A percentile compares a stretch with the other conserved stretches of the same genome.
These are phyloP conservation scores for Oxyria digyna DNA, from an alignment of 148 eudicot genomes.

Conservation along the genomic window DNA sequence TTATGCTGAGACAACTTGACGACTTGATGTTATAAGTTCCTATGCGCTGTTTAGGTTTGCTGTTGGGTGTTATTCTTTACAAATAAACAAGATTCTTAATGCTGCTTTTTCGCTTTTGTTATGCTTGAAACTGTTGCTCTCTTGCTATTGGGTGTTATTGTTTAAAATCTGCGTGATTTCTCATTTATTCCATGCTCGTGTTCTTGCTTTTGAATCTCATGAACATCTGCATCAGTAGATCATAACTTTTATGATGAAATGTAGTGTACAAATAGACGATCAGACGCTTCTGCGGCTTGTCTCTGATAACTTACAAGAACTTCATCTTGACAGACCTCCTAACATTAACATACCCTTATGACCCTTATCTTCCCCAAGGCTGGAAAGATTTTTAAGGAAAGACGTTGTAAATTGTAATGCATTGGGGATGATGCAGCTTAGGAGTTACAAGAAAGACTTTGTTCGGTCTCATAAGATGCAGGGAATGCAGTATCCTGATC, in stretches of 20 bases:
- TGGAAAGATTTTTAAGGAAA: slow-evolving; percentile 49
- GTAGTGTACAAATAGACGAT: too few species aligned
- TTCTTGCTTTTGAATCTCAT: too few species aligned
- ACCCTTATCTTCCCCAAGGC: slow-evolving; percentile 34
- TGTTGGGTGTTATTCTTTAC: background rate
- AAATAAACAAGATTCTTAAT: background rate
- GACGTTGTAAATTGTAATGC: slow-evolving; percentile 75
- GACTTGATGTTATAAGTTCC: background rate
- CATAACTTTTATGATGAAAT: too few species aligned
- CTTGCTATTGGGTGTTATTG: too few species aligned
- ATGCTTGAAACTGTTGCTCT: background rate
- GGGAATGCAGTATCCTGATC: slow-evolving; percentile 68
- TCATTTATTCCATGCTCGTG: too few species aligned
- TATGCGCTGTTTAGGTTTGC: background rate
- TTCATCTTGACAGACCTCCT: slow-evolving; percentile 49
- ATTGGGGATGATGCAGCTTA: slow-evolving; percentile 78
- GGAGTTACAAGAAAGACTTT: slow-evolving; percentile 75
- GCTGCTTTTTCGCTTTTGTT: background rate
- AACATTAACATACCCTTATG: slow-evolving; percentile 60
- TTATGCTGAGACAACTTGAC: slow-evolving; percentile 42
- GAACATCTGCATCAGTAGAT: too few species aligned
- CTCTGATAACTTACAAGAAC: slow-evolving; percentile 58
- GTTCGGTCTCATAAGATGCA: slow-evolving; percentile 86
- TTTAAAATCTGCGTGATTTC: too few species aligned
- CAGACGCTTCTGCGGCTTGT: too few species aligned